Percentiles rank a stretch among this genome's conserved stretches.
These are phyloP conservation scores for Hyphodiscus hymeniophilus DNA, from an alignment of 495 filamentous ascomycete genomes.

Conservation along the genomic window DNA sequence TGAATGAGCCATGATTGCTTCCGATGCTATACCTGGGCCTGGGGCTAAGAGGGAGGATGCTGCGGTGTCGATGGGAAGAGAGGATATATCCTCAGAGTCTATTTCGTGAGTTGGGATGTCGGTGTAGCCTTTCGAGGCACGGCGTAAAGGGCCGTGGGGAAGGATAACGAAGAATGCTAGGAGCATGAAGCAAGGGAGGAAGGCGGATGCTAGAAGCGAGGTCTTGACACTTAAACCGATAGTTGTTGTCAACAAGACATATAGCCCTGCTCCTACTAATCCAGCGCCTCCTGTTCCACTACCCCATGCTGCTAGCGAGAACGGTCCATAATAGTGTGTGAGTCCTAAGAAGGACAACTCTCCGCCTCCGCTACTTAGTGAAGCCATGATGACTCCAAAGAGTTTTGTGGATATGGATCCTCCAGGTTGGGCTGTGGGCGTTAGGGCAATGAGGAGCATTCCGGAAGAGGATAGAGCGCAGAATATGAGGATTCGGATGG, in stretches of 20 bases:
- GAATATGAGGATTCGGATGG: conserved; percentile 62
- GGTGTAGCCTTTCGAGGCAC: conserved; percentile 33
- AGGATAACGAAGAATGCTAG: conserved; percentile 76
- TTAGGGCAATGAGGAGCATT: conserved; percentile 82
- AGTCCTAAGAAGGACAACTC: conserved; percentile 85
- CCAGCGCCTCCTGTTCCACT: conserved; percentile 90
- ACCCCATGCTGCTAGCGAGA: conserved; percentile 86
- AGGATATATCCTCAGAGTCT: conserved; percentile 13
- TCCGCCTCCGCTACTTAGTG: conserved; percentile 72
- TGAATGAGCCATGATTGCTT: conserved; percentile 15
- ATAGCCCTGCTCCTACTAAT: conserved; percentile 76
- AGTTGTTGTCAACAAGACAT: conserved; percentile 76
- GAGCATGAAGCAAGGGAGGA: conserved; percentile 75
- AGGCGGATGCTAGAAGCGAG: conserved; percentile 67
- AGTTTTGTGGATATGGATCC: conserved; percentile 65
- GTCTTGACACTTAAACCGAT: conserved; percentile 59
- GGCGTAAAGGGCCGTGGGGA: conserved; percentile 50
- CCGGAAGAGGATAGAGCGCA: conserved; percentile 63
- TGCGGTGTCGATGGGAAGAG: conserved; percentile 4
- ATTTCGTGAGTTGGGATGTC: conserved; percentile 23
- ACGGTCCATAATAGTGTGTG: conserved; percentile 89
- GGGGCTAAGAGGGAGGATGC: conserved; percentile 14
- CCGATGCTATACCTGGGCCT: conserved; percentile 7
- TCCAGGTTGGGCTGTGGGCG: conserved; percentile 53
- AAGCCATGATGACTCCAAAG: conserved; percentile 76